A percentile compares a stretch with the other conserved stretches of the same genome.
Conservation (phyloP, 352 stramenopile genomes). For the Phytophthora ramorum region DNA sequence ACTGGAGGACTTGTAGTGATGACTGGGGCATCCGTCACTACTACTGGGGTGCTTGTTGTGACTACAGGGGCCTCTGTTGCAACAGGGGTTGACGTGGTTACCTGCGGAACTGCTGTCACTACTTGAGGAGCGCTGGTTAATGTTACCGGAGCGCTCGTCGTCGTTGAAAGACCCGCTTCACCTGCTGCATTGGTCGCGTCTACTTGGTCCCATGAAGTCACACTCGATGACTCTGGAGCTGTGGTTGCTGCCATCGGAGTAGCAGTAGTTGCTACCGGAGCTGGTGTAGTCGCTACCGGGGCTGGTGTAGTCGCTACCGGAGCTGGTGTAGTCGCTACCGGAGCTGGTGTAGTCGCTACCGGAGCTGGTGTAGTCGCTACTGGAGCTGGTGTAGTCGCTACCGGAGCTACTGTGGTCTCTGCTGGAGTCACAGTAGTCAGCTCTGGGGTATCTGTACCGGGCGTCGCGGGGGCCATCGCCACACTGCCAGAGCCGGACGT, state of each 20-base stretch:
- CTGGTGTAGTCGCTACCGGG: constrained; percentile 5
- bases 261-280: constrained; percentile 2
- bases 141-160: constrained; percentile 5
- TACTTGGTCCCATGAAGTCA: constrained; percentile 22
- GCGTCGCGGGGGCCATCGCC: background rate
- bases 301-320: constrained; percentile 3
- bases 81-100: background rate
- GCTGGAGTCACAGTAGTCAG: background rate
- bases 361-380: constrained; percentile 1
- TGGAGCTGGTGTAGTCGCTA: constrained; percentile 4
- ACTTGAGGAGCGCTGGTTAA: constrained; percentile 6
- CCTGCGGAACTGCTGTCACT: background rate
- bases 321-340: constrained; percentile 6
- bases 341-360: constrained; percentile 1
- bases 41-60: background rate
- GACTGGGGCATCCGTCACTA: background rate
- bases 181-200: constrained; percentile 8
- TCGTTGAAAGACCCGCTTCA: constrained; percentile 2
- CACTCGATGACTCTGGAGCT: constrained; percentile 5
- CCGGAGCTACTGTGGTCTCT: background rate
- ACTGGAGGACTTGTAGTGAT: background rate
- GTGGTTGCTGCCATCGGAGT: constrained; percentile 2
- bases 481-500: constrained; percentile 19
- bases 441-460: constrained; percentile 9
- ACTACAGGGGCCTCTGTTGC: background rate